These are phyloP conservation scores for Entophlyctis luteolus DNA, from an alignment of 192 early-diverging fungal species.

Conservation along the genomic window DNA sequence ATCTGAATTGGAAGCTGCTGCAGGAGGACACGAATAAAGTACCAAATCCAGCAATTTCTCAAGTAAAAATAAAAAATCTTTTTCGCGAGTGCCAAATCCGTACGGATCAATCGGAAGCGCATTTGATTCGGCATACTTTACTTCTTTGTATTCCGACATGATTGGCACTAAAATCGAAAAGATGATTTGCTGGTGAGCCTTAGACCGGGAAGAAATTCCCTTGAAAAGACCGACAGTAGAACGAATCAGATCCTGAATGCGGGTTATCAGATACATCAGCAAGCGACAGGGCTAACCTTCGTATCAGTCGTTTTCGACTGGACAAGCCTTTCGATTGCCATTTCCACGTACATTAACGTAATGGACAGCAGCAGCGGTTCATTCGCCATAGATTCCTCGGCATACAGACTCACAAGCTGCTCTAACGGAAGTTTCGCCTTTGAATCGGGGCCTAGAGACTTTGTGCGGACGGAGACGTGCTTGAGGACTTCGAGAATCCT, in stretches of 20 bases:
- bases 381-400: background rate
- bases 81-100: slow-evolving; percentile 48
- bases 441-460: slow-evolving; percentile 48
- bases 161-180: slow-evolving; percentile 26
- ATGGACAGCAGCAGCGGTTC: slow-evolving; percentile 68
- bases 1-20: slow-evolving; percentile 15
- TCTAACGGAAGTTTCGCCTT: slow-evolving; percentile 65
- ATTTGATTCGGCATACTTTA: background rate
- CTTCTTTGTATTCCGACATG: slow-evolving; percentile 23
- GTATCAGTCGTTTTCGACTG: no score
- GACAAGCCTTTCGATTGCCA: slow-evolving; percentile 63
- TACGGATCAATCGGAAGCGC: slow-evolving; percentile 46
- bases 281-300: no score
- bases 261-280: background rate
- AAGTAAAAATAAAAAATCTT: slow-evolving; percentile 55
- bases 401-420: slow-evolving; percentile 41
- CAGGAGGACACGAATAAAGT: slow-evolving; percentile 52
- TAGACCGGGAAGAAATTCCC: slow-evolving; percentile 54
- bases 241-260: slow-evolving; percentile 33
- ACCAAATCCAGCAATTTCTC: slow-evolving; percentile 60
- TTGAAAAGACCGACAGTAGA: slow-evolving; percentile 50
- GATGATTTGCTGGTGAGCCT: slow-evolving; percentile 49
- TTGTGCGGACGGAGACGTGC: slow-evolving; percentile 83
- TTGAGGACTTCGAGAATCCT: slow-evolving; percentile 71
- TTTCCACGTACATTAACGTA: slow-evolving; percentile 79